Evolutionary conservation across 202 grass and related monocot genomes (phyloP), one percentile per base, ranked within the genome.

Genomic region (Carex arenaria): DNA sequence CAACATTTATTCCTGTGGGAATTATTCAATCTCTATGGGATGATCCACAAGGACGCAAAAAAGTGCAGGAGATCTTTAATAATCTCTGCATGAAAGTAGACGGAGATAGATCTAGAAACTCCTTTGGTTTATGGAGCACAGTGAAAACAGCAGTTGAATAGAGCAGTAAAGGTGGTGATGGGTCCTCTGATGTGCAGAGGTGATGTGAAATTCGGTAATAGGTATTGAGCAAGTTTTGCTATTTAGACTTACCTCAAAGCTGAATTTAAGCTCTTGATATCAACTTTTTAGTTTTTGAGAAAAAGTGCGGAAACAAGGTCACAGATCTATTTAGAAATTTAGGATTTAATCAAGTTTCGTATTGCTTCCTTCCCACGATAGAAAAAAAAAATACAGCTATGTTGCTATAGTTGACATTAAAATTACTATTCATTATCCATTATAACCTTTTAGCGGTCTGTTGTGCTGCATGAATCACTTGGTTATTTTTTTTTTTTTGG

Each of bases 11-110:
- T 65, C 83, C 83, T 7, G 83, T 66, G 31, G 83, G 53, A 64
- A 78, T 85, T 38, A 61, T 79, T 79, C 68, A 85, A 64, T 65
- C 83, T 19, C 38, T 85, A 64, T 85, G 83, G 72, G 72, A 76
- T 34, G 47, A 65, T 53, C 69, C 69, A 34, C 8, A 79, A 2
- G 59, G 71, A 15, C 20, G 83, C 53, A 78, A 85, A 14, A 60
- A 85, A 31, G 9, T 85, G 56, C 70, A 53, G 15, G 36, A 79
- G 4, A 53, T 85, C 11, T 66, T 79, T 77, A 43, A 56, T 51
- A 38, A 78, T 67, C 55, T 85, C 42, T 85, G 83, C 43, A 77
- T 28, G 42, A 85, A 67, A 85, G 47, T 85, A 52, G 60, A 65
- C 32, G 57, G 61, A 67, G 7, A 68, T 30, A 36, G 38, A 17